phyloP scores from a whole-genome alignment of 2,329 filamentous ascomycete species.

The Blumeriella jaapii region DNA sequence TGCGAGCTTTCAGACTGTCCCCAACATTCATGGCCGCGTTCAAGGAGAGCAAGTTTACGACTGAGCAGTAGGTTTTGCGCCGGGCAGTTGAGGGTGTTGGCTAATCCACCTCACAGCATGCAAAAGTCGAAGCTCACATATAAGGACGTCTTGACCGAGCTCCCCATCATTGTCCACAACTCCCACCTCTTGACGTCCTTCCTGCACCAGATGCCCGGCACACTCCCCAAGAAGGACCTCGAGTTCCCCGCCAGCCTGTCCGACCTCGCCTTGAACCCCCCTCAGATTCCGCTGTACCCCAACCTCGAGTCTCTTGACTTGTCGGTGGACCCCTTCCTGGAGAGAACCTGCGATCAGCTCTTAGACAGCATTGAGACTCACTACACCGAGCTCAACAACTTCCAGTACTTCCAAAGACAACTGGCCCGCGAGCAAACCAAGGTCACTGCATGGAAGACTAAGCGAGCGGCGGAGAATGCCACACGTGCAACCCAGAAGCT shows the following conservation, averaged over 20 bases:
- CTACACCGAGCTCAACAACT: conserved; percentile 98
- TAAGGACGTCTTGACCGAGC: conserved; percentile 85
- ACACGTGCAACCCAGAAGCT: conserved; percentile 80
- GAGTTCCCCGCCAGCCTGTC: conserved; percentile 68
- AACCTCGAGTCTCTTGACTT: conserved; percentile 81
- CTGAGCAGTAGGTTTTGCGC: conserved; percentile 60
- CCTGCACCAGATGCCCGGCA: conserved; percentile 77
- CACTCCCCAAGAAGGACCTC: conserved; percentile 53
- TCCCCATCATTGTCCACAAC: conserved; percentile 87
- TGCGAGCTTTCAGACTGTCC: conserved; percentile 88
- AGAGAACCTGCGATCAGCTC: conserved; percentile 94
- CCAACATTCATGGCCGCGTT: conserved; percentile 77
- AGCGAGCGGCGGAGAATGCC: conserved; percentile 93
- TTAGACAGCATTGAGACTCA: conserved; percentile 95
- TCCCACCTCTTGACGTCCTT: conserved; percentile 93
- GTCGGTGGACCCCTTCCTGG: conserved; percentile 91
- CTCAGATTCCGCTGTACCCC: conserved; percentile 60
- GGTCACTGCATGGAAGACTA: conserved; percentile 91
- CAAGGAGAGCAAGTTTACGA: conserved; percentile 94
- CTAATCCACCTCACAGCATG: conserved; percentile 43
- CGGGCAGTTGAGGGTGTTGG: neutral
- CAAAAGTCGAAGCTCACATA: conserved; percentile 91
- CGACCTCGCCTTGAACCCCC: conserved; percentile 58
- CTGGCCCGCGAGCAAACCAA: conserved; percentile 89
- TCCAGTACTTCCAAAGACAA: conserved; percentile 93